phyloP scores from a whole-genome alignment of 108 stramenopile genomes.

The Fragilariopsis cylindrus region DNA sequence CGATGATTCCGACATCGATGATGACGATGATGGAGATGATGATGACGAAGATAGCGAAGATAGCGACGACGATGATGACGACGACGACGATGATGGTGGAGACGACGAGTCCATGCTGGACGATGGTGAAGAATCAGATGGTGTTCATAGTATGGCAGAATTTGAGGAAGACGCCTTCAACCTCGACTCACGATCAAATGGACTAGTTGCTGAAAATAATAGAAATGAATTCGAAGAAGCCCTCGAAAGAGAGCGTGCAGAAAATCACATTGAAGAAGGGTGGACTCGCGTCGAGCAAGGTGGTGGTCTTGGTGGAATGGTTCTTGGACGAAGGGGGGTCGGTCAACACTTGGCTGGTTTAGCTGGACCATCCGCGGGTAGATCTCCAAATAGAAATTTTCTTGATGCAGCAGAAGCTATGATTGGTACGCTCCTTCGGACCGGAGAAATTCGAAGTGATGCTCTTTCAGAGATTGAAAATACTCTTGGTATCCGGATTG shows the following conservation, averaged over 20 bases:
- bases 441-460: constrained; percentile 57
- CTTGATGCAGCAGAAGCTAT: constrained; percentile 78
- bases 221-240: constrained; percentile 8
- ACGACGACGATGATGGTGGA: constrained; percentile 42
- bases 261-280: constrained; percentile 47
- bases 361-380: background rate
- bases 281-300: constrained; percentile 77
- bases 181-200: background rate
- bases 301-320: constrained; percentile 55
- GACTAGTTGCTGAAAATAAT: background rate
- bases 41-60: constrained; percentile 39
- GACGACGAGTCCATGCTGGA: constrained; percentile 15
- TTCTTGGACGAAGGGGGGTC: constrained; percentile 25
- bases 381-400: constrained; percentile 28
- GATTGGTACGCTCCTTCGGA: constrained; percentile 69
- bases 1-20: constrained; percentile 18
- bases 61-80: constrained; percentile 42
- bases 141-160: background rate
- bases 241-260: constrained; percentile 7
- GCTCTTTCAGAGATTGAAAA: constrained; percentile 69
- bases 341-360: constrained; percentile 20
- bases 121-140: constrained; percentile 16
- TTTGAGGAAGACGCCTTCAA: constrained; percentile 12
- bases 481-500: constrained; percentile 68
- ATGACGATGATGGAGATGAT: constrained; percentile 14